phyloP scores from a whole-genome alignment of 768 basidiomycete species.

The Sarcodon sp. region DNA sequence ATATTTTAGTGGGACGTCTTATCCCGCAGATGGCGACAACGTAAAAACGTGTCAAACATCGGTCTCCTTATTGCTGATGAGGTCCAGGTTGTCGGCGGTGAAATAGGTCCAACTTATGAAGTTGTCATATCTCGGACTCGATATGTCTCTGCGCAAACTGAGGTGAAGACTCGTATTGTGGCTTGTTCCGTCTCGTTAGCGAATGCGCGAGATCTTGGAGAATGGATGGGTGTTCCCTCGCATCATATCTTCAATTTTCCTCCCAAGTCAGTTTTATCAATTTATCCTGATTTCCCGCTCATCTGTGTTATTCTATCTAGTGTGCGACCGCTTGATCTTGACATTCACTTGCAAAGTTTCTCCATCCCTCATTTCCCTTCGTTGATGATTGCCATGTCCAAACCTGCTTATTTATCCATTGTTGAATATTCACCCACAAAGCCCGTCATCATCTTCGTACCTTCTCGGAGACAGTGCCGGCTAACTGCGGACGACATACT shows the following conservation, averaged over 20 bases:
- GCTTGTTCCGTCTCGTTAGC: conserved; percentile 92
- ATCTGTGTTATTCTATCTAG: conserved; percentile 22
- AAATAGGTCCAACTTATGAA: conserved; percentile 93
- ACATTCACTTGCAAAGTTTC: conserved; percentile 95
- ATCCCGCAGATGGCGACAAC: conserved; percentile 89
- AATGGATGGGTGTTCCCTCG: conserved; percentile 93
- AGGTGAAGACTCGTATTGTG: conserved; percentile 86
- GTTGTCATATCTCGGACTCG: conserved; percentile 94
- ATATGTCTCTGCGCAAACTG: conserved; percentile 90
- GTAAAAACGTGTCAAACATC: conserved; percentile 92
- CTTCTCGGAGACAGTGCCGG: conserved; percentile 88
- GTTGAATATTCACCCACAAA: conserved; percentile 75
- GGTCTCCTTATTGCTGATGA: conserved; percentile 93
- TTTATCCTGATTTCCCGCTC: not conserved
- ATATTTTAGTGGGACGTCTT: conserved; percentile 79
- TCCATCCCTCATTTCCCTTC: conserved; percentile 96
- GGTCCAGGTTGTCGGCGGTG: conserved; percentile 88
- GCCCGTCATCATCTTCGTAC: conserved; percentile 88
- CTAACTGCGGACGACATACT: conserved; percentile 87
- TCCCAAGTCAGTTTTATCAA: conserved; percentile 43
- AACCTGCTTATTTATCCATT: conserved; percentile 91
- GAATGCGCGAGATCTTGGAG: conserved; percentile 90
- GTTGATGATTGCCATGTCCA: conserved; percentile 98
- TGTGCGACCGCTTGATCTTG: conserved; percentile 94
- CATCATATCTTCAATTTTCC: conserved; percentile 98